Percentiles rank a stretch among this genome's conserved stretches.
These are phyloP conservation scores for Picea engelmannii DNA, from an alignment of 83 land plant genomes.

Conservation along the genomic window DNA sequence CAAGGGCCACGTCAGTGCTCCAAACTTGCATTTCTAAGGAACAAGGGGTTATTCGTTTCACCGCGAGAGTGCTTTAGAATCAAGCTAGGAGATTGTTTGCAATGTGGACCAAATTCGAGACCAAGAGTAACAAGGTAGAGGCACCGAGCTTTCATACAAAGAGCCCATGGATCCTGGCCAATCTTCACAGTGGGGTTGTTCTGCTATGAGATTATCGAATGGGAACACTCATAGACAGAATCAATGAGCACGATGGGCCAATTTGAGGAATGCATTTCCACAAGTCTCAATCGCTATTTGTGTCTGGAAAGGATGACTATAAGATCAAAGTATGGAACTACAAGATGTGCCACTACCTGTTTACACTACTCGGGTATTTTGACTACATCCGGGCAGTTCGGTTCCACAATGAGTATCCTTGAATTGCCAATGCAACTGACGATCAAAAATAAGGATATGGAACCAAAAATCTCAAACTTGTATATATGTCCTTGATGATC, in stretches of 20 bases:
- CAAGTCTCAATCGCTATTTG: conserved; percentile 70
- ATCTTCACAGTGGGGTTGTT: conserved; percentile 79
- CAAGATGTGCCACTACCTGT: conserved; percentile 62
- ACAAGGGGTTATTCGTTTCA: background rate
- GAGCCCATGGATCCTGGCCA: conserved; percentile 83
- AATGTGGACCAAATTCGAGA: conserved; percentile 83
- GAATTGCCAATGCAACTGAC: conserved; percentile 82
- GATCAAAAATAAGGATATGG: conserved; percentile 80
- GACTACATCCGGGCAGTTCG: conserved; percentile 73
- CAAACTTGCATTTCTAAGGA: too few relatives aligned
- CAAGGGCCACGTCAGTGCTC: too few relatives aligned
- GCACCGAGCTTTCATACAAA: conserved; percentile 69
- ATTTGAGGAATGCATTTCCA: conserved; percentile 71
- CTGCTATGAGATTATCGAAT: conserved; percentile 75
- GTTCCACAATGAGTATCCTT: conserved; percentile 69
- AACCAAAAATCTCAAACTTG: too few relatives aligned
- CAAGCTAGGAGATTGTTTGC: background rate
- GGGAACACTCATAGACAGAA: conserved; percentile 66
- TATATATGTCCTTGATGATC: too few relatives aligned
- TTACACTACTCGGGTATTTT: conserved; percentile 65
- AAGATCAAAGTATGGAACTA: conserved; percentile 56
- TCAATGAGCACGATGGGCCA: conserved; percentile 78
- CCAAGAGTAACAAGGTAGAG: conserved; percentile 78
- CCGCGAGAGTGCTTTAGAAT: background rate
- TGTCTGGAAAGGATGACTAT: conserved; percentile 54